Base-by-base conservation (phyloP, 805 yeast genomes). In the Saturnispora besseyi region DNA sequence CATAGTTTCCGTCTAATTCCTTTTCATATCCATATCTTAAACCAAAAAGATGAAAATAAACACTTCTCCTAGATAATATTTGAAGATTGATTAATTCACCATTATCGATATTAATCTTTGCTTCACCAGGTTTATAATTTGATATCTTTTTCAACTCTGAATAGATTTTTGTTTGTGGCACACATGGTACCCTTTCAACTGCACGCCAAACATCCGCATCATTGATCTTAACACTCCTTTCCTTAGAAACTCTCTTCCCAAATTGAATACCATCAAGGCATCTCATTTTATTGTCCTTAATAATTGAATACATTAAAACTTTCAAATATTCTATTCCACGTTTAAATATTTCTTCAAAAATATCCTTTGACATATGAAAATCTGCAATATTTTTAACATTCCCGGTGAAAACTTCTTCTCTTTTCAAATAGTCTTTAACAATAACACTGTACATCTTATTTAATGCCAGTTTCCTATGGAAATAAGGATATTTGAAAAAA, bases 361-460 rank as follows among this genome's bases (percentile, higher is more conserved):
- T 8, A 9, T 36, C 40, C 15, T 36, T 36, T 9, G 40, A 36
- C 3, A 36, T 18, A 22, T 36, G 22, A 15, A 36, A 18, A 11
- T 13, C 21, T 3, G 40, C 40, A 36, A 36, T 5, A 22, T 36
- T 36, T 10, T 22, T 36, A 18, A 18, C 24, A 9, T 21, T 36
- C 21, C 18, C 26, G 3, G 40, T 36, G 13, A 36, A 36, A 9
- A 15, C 12, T 8, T 12, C 21, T 4, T 10, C 8, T 10, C 8
- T 13, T 28, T 33, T 28, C 29, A 44, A 13, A 7, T 22, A 44
- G 18, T 21, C 22, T 24, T 26, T 32, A 8, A 34, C 30, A 31
- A 31, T 34, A 13, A 13, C 26, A 22, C 30, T 34, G 46, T 44
- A 44, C 22, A 44, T 44, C 21, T 44, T 44, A 21, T 44, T 44